Evolutionary conservation across 805 yeast genomes (phyloP), one percentile per base, ranked within the genome.

Genomic region (Kodamaea neixiangensis): DNA sequence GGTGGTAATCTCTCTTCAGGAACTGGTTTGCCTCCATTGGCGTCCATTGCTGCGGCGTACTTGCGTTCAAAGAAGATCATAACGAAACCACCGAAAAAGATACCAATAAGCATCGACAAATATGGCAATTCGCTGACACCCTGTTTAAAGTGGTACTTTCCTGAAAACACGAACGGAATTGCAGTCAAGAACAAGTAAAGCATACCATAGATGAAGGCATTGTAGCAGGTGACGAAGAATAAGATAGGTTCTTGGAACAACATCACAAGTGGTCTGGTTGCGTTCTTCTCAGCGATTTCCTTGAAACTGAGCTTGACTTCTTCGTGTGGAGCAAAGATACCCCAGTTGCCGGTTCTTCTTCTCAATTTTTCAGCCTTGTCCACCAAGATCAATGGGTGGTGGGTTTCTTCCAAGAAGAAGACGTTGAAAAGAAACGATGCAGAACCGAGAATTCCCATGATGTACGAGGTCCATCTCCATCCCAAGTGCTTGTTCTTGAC

Each of bases 1-100:
- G 92, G 83, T 14, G 85, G 82, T 51, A 91, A 73, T 67, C 97
- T 82, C 33, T 84, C 86, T 67, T 91, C 97, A 0, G 97, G 96
- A 15, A 85, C 79, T 0, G 84, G 78, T 39, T 65, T 66, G 5
- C 81, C 80, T n/a, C 68, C 67, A 47, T 72, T 71, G 15, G 22
- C 61, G 1, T 72, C 77, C 33, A 69, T 49, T 40, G 69, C 59
- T 0, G 60, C 56, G 15, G 69, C 68, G 53, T 73, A 77, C 6
- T 54, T 44, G 18, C 49, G 56, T 7, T 56, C 70, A 67, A 69
- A 75, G 35, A 51, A 53, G 10, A 52, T 45, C 67, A 64, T 68
- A 22, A 54, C 54, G 21, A 60, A 50, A 44, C 64, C 72, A 1
- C 67, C 77, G 1, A 61, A 29, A 17, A 66, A 43, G 46, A 73